Percentiles rank a stretch among this genome's conserved stretches.
phyloP scores from a whole-genome alignment of 2,329 filamentous ascomycete genomes.

The Hypoxylon sp. region DNA sequence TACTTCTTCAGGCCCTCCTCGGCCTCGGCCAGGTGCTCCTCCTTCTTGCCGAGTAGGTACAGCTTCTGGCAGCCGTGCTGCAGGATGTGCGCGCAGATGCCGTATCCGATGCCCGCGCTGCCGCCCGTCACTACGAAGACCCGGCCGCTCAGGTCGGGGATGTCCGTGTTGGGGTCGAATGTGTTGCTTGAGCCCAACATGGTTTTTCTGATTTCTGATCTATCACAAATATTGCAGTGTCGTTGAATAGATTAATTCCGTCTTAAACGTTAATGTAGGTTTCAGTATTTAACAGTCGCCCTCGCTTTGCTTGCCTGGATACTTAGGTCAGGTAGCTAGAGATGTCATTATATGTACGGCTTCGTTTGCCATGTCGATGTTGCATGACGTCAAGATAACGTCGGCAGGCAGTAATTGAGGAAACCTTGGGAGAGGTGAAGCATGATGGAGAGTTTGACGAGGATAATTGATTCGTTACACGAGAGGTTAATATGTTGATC shows the following conservation, averaged over 20 bases:
- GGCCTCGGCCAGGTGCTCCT: constrained; percentile 61
- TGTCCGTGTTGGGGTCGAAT: constrained; percentile 44
- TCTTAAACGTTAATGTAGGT: background rate
- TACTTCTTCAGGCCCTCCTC: constrained; percentile 57
- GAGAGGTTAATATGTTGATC: constrained; percentile 1
- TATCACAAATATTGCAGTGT: background rate
- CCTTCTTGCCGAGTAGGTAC: constrained; percentile 63
- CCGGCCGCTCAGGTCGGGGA: constrained; percentile 46
- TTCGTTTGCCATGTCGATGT: constrained; percentile 1
- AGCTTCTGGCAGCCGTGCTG: constrained; percentile 62
- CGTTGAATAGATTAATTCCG: background rate
- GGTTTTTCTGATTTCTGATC: constrained; percentile 16
- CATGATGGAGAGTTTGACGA: background rate
- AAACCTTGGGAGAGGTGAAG: background rate
- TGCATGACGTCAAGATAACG: constrained; percentile 30
- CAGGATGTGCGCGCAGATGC: constrained; percentile 64
- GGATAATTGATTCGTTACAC: background rate
- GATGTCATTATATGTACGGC: constrained; percentile 19
- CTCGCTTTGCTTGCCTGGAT: background rate
- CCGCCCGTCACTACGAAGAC: constrained; percentile 63
- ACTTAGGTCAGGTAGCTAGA: background rate
- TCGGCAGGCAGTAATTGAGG: background rate
- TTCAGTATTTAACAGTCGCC: background rate
- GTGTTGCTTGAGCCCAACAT: constrained; percentile 41
- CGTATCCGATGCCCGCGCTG: constrained; percentile 63